Evolutionary conservation across 164 flowering plant genomes (phyloP).

Genomic region (Malania oleifera): DNA sequence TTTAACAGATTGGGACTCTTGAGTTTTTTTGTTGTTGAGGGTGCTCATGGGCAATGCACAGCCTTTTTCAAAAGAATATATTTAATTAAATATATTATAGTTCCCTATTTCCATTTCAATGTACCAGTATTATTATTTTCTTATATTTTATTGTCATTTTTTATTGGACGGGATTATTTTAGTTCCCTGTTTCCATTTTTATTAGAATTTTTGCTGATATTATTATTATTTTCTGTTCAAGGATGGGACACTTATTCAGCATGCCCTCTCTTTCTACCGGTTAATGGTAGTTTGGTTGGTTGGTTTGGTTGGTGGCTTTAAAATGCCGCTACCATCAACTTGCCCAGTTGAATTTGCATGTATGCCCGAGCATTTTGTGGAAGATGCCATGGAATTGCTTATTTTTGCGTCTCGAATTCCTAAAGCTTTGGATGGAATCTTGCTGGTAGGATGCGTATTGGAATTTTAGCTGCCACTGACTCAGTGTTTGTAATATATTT

Average conservation of each 20-base stretch:
- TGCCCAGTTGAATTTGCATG: constrained; percentile 93
- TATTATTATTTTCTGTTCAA: constrained; percentile 8
- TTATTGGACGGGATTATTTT: too few relatives aligned
- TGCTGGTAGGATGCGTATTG: constrained; percentile 47
- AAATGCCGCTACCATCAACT: constrained; percentile 79
- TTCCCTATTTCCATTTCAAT: too few relatives aligned
- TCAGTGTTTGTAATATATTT: background rate
- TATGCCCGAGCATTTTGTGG: constrained; percentile 98
- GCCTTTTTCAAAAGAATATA: too few relatives aligned
- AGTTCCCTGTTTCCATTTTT: too few relatives aligned
- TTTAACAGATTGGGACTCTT: too few relatives aligned
- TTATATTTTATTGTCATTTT: background rate
- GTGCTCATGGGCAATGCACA: too few relatives aligned
- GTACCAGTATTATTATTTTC: background rate
- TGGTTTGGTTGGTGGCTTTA: constrained; percentile 81
- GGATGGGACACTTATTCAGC: constrained; percentile 77
- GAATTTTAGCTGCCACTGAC: background rate
- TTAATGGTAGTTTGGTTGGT: constrained; percentile 93
- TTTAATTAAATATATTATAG: too few relatives aligned
- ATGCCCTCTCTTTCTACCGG: constrained; percentile 81
- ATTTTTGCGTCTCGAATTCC: constrained; percentile 90
- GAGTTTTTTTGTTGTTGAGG: too few relatives aligned
- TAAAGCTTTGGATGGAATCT: constrained; percentile 76
- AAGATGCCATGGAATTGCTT: constrained; percentile 95
- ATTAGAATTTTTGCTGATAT: background rate